Conservation (phyloP, 768 basidiomycete species). For the Coprinopsis sp. region DNA sequence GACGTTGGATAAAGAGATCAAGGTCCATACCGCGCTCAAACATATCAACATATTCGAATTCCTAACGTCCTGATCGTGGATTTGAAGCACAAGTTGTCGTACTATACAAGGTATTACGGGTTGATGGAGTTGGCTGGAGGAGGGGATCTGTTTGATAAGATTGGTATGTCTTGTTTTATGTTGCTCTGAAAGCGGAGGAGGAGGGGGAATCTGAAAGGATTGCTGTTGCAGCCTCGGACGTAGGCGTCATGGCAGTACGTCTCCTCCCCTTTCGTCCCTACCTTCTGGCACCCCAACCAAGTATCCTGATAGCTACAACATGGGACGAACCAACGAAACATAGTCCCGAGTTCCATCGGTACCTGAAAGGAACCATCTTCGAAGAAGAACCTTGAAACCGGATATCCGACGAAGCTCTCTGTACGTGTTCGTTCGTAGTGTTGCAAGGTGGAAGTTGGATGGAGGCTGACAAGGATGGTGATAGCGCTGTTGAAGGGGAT, state of each 20-base stretch:
- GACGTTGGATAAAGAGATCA: constrained; percentile 86
- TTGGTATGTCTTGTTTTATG: constrained; percentile 53
- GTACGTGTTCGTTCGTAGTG: constrained; percentile 46
- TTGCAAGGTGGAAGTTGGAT: background rate
- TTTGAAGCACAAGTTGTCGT: constrained; percentile 47
- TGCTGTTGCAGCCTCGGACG: constrained; percentile 53
- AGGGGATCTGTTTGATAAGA: constrained; percentile 98
- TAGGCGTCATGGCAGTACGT: constrained; percentile 86
- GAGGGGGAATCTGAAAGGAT: background rate
- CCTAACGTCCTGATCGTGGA: constrained; percentile 73
- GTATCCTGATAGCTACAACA: constrained; percentile 81
- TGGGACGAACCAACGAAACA: constrained; percentile 89
- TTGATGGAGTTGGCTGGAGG: constrained; percentile 88
- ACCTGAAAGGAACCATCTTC: constrained; percentile 69
- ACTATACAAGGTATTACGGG: constrained; percentile 85
- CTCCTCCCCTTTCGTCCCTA: background rate
- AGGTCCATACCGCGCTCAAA: constrained; percentile 77
- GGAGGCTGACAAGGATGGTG: background rate
- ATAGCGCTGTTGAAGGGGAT: constrained; percentile 74
- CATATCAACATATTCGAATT: constrained; percentile 82
- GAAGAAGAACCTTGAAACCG: constrained; percentile 75
- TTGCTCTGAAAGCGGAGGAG: background rate
- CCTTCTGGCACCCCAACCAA: background rate
- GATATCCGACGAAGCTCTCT: constrained; percentile 51
- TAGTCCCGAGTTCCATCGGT: constrained; percentile 80